Base-by-base conservation (phyloP, 371 early-diverging fungal species). In the Mucor saturninus region DNA sequence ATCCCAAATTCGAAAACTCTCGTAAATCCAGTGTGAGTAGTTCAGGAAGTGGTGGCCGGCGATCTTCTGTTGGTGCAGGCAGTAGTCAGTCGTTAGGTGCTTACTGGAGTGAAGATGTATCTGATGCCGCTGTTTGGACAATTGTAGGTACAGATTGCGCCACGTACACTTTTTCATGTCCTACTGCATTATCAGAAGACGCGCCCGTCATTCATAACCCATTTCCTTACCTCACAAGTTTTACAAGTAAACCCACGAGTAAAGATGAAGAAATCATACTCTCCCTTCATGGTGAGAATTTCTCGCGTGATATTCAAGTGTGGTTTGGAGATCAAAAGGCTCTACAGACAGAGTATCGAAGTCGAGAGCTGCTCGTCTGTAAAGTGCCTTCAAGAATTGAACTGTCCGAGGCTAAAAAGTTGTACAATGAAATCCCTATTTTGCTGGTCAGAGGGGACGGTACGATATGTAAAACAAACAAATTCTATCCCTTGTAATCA, bases 101-200 rank as follows among this genome's bases (percentile, higher is more conserved):
- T 8, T 76, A 81, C 52, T 93, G 93, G 93, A 80, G 82, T 28
- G 91, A 92, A 70, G 93, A 94, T 71, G 92, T 94, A 6, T 89
- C 91, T 2, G 95, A 95, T 77, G 83, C 86, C 5, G 89, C 92
- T 0, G 92, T 94, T 0, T 94, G 95, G 95, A 94, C 95, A 3
- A 88, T 94, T 64, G 94, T 94, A 7, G 92, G 93, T 32, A 91
- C 93, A 55, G 78, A 92, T 66, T 91, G 89, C 65, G 89, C 89
- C 3, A 89, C 84, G 43, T 91, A 89, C 62, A 85, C 86, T 50
- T 91, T 91, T 56, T 83, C 80, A 74, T 79, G 84, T 35, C 14
- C 58, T 30, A 10, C 50, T 11, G 21, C 21, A 21, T 28, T 10
- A 3, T 50, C 50, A 5, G 50, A 50, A 28, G 50, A 30, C 11